Conservation (phyloP, 75 land plant genomes). For the Selaginella moellendorffii region DNA sequence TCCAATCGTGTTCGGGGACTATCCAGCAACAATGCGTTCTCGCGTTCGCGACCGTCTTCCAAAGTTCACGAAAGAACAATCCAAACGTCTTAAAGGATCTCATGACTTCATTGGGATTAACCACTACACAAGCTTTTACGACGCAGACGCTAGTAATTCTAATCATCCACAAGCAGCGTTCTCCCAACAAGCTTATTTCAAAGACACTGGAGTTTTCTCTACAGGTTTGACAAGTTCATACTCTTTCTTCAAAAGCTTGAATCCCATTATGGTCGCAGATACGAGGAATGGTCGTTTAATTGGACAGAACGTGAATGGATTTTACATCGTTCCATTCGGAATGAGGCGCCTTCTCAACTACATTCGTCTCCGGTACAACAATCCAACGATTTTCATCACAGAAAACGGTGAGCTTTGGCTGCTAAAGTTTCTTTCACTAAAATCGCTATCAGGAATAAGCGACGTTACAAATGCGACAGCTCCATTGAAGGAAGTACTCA, state of each 20-base stretch:
- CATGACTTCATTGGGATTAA: constrained; percentile 3
- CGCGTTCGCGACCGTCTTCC: not conserved
- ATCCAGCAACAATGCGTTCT: constrained; percentile 4
- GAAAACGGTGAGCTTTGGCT: not conserved
- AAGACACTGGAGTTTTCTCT: not conserved
- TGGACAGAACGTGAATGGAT: not conserved
- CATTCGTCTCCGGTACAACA: not conserved
- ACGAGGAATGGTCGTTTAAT: not conserved
- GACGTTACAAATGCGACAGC: not conserved
- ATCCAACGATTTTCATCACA: not conserved
- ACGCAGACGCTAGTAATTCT: not conserved
- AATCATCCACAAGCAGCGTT: not conserved
- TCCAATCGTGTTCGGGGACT: constrained; percentile 3
- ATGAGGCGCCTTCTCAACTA: not conserved
- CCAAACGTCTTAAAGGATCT: not conserved
- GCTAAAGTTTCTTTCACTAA: not conserved
- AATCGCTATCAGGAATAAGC: not conserved
- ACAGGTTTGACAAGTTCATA: not conserved
- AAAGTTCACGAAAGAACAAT: not conserved
- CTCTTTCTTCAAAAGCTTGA: not conserved
- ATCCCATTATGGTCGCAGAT: not conserved
- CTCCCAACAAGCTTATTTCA: not conserved
- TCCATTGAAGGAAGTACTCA: not conserved
- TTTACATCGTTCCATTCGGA: not conserved
- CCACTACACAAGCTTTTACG: not conserved